phyloP scores from a whole-genome alignment of 2,329 filamentous ascomycete species.

The Periconia sp. region DNA sequence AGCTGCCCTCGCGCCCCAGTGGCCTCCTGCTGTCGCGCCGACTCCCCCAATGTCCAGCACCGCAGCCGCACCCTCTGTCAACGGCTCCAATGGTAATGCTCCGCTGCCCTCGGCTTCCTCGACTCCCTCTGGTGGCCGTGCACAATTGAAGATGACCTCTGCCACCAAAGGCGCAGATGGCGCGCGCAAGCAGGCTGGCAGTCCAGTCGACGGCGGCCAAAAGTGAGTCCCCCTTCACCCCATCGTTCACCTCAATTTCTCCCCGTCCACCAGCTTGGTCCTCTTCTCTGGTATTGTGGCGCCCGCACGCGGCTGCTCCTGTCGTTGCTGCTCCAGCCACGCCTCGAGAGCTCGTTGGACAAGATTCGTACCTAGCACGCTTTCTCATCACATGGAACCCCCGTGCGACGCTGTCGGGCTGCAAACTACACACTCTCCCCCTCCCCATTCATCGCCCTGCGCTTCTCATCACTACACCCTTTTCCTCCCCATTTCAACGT shows the following conservation, averaged over 20 bases:
- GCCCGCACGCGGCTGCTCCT: conserved; percentile 3
- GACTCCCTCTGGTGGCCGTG: conserved; percentile 45
- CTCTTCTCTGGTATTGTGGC: conserved; percentile 6
- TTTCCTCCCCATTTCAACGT: conserved; percentile 8
- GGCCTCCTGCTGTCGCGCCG: conserved; percentile 21
- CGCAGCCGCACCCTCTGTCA: conserved; percentile 33
- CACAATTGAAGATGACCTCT: conserved; percentile 58
- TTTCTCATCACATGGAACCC: conserved; percentile 41
- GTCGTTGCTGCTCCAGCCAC: conserved; percentile 17
- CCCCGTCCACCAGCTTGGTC: background rate
- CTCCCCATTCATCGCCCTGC: too few relatives aligned
- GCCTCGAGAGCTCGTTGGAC: conserved; percentile 27
- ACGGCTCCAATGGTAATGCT: conserved; percentile 40
- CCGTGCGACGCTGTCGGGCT: conserved; percentile 32
- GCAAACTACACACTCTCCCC: conserved; percentile 14
- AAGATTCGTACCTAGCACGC: conserved; percentile 19
- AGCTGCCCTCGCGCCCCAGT: conserved; percentile 22
- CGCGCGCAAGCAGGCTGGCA: conserved; percentile 62
- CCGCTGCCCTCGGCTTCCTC: conserved; percentile 42
- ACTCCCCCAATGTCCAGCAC: conserved; percentile 37
- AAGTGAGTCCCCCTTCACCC: conserved; percentile 52
- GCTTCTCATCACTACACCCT: conserved; percentile 9
- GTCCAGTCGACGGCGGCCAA: conserved; percentile 60
- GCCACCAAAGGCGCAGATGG: conserved; percentile 58
- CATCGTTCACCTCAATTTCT: background rate